Evolutionary conservation across 352 stramenopile genomes (phyloP).

Genomic region (Halophytophthora batemanensis): DNA sequence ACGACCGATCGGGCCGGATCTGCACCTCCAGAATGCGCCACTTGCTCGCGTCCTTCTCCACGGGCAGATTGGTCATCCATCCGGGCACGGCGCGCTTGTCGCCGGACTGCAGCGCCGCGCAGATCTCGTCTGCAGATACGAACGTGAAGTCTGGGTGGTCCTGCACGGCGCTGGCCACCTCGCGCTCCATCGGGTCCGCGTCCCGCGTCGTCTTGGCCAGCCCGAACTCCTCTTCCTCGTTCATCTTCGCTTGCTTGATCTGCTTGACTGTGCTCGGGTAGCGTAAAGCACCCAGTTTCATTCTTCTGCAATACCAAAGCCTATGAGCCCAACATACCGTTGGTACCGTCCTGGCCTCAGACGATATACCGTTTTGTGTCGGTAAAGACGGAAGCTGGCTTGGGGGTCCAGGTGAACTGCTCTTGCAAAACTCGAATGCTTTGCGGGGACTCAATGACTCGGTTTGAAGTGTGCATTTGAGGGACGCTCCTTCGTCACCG

Average conservation of each 20-base stretch:
- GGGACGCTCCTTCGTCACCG: too few species aligned
- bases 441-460: too few species aligned
- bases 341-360: too few species aligned
- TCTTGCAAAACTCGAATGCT: too few species aligned
- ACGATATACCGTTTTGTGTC: too few species aligned
- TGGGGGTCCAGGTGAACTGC: too few species aligned
- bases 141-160: conserved; percentile 74
- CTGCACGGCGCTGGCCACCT: conserved; percentile 44
- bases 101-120: conserved; percentile 20
- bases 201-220: conserved; percentile 60
- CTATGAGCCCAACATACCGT: too few species aligned
- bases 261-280: background rate
- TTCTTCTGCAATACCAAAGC: too few species aligned
- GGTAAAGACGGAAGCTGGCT: too few species aligned
- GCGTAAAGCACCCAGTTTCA: too few species aligned
- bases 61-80: conserved; percentile 55
- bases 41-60: conserved; percentile 57
- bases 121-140: conserved; percentile 32
- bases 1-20: conserved; percentile 66
- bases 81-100: conserved; percentile 35
- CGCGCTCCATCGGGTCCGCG: conserved; percentile 66
- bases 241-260: conserved; percentile 15
- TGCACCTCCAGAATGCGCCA: conserved; percentile 74
- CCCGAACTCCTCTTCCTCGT: conserved; percentile 72
- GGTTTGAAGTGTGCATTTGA: too few species aligned